phyloP scores from a whole-genome alignment of 495 filamentous ascomycete species.

The Penicillium angulare region DNA sequence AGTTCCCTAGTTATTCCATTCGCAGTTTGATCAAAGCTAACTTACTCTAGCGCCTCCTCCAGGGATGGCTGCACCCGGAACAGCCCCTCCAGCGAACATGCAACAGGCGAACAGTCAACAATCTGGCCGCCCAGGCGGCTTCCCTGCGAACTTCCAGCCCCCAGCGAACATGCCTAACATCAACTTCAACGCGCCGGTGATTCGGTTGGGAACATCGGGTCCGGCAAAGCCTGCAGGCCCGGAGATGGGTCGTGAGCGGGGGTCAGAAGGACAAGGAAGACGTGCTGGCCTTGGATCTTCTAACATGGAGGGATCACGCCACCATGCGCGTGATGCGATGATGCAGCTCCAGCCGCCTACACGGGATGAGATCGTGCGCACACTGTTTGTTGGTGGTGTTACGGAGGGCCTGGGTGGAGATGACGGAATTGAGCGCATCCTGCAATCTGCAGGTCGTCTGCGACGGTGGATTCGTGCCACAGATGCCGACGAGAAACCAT shows the following conservation, averaged over 20 bases:
- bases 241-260: slow-evolving; percentile 47
- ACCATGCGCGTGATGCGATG: slow-evolving; percentile 69
- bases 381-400: slow-evolving; percentile 86
- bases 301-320: slow-evolving; percentile 64
- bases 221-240: slow-evolving; percentile 64
- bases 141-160: slow-evolving; percentile 83
- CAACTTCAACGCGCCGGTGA: slow-evolving; percentile 96
- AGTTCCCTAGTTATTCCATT: slow-evolving; percentile 24
- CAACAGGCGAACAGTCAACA: slow-evolving; percentile 67
- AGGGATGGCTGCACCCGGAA: slow-evolving; percentile 65
- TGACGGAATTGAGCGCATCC: slow-evolving; percentile 77
- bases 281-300: slow-evolving; percentile 68
- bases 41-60: slow-evolving; percentile 34
- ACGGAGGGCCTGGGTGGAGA: slow-evolving; percentile 75
- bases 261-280: slow-evolving; percentile 48
- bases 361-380: slow-evolving; percentile 84
- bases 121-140: slow-evolving; percentile 70
- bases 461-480: slow-evolving; percentile 82
- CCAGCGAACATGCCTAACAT: slow-evolving; percentile 94
- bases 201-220: slow-evolving; percentile 76
- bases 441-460: slow-evolving; percentile 73
- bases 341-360: slow-evolving; percentile 81
- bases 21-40: slow-evolving; percentile 10
- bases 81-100: slow-evolving; percentile 74
- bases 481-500: slow-evolving; percentile 79